Conservation (phyloP, 2,329 filamentous ascomycete genomes). For the Hymenoscyphus fructigenus region DNA sequence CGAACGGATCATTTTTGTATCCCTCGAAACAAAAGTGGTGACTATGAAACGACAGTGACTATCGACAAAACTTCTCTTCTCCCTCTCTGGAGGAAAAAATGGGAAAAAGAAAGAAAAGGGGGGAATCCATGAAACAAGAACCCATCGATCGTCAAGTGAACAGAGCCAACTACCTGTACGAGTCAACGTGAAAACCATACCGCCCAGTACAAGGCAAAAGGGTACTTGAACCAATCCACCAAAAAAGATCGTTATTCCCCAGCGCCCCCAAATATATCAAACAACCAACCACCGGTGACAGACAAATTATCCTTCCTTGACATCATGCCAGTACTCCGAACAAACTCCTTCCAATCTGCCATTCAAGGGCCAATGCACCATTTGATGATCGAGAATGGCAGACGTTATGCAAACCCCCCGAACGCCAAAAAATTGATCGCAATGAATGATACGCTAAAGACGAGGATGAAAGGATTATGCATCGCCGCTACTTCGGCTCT, state of each 20-base stretch:
- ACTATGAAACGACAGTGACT: too few species aligned
- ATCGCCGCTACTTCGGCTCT: neutral
- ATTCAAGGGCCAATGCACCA: neutral
- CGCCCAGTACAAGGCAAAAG: neutral
- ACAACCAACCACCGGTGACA: neutral
- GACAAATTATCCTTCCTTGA: neutral
- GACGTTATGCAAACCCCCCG: neutral
- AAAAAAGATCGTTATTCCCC: neutral
- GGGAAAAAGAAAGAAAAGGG: neutral
- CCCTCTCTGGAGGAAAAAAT: neutral
- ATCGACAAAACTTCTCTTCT: too few species aligned
- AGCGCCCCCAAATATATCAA: neutral
- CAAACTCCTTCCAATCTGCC: neutral
- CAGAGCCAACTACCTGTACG: neutral
- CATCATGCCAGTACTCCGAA: neutral
- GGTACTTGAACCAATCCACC: neutral
- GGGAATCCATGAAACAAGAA: neutral
- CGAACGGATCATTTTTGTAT: too few species aligned
- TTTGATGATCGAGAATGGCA: neutral
- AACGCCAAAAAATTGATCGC: slow-evolving; percentile 2
- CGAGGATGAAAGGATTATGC: neutral
- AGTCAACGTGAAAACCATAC: neutral
- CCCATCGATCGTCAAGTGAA: neutral
- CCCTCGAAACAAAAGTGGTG: too few species aligned
- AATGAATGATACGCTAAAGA: neutral